Base-by-base conservation (phyloP, 2,329 filamentous ascomycete species). In the Aspergillus sp. region DNA sequence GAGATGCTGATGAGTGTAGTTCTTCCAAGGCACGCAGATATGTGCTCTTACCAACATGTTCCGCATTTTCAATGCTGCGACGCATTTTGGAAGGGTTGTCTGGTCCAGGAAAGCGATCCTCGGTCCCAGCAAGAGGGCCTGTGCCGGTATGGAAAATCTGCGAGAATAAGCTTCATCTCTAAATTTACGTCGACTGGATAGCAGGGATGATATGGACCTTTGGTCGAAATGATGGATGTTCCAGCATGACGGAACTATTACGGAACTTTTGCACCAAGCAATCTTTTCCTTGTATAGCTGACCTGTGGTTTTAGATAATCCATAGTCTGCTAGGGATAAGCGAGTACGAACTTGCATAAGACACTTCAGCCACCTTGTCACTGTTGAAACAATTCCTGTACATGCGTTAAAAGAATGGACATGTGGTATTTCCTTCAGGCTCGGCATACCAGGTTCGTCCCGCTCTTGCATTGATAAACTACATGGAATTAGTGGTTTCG, bases 181-280 rank as follows among this genome's bases (percentile, higher is more conserved):
- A 21, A 19, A 8, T 5, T 56, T 30, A 21, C 23, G 32, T 50
- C 12, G 32, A 36, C 17, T 15, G 25, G 15, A 21, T 45, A 17
- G 30, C 3, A 41, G 25, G 47, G 50, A 53, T 57, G 60, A 38
- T n/a, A 59, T 73, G 67, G 75, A 92, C 90, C 83, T 96, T 96
- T 0, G 95, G 95, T 0, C 92, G 88, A 70, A 92, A 96, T 55
- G 89, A 87, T 0, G 87, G 82, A 10, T 88, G 85, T 77, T 98
- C 93, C 0, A 94, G 82, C 92, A 98, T 97, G 30, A 99, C 92
- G 0, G 92, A 94, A 41, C 92, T 97, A 79, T 99, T 99, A 38
- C 95, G 89, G 72, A 99, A 99, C 73, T 98, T 97, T 74, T 96
- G 91, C 6, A 97, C 87, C 0, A 98, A 83, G 65, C 91, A 94